Base-by-base conservation (phyloP, 2,329 filamentous ascomycete genomes). In the Paramyrothecium roridum region DNA sequence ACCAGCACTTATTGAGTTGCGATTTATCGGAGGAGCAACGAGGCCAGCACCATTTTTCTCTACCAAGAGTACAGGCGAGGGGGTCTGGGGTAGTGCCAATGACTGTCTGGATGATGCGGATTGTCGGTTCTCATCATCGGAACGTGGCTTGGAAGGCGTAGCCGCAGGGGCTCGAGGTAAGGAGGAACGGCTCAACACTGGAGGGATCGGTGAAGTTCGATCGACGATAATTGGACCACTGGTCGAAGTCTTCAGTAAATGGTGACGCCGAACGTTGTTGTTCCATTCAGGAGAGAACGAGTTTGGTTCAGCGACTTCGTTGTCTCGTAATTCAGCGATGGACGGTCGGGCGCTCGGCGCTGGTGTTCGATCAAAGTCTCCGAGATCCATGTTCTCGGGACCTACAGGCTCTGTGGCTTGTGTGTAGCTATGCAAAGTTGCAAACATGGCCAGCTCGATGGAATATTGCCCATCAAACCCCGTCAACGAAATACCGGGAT, bases 351-450 rank as follows among this genome's bases (percentile, higher is more conserved):
- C 54, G 49, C 70, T 73, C 10, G 67, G 65, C n/a, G 64, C 59
- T 19, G 71, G 70, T 20, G 70, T 71, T 20, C 61, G 57, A 54
- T 73, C 67, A 51, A 74, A 70, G 50, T 65, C 64, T n/a, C 62
- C 63, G 34, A 51, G 34, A 13, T 62, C 61, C 55, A 63, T 61
- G 33, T 61, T 54, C 4, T 52, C 50, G 45, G 58, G 54, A 26
- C 56, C 56, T 17, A 54, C 46, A 48, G 60, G 58, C 50, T 61
- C 56, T 26, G 59, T 57, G 53, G 59, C 61, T 45, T 60, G 52
- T n/a, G 59, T 59, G 37, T 67, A 59, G 23, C 53, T 56, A 55
- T 65, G 64, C 33, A 65, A 57, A 10, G 55, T 52, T 22, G 61
- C 57, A 56, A 65, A 63, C 64, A 67, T 66, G 12, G 34, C 55